phyloP scores from a whole-genome alignment of 2,329 filamentous ascomycete genomes.

The Ascochyta fabae region DNA sequence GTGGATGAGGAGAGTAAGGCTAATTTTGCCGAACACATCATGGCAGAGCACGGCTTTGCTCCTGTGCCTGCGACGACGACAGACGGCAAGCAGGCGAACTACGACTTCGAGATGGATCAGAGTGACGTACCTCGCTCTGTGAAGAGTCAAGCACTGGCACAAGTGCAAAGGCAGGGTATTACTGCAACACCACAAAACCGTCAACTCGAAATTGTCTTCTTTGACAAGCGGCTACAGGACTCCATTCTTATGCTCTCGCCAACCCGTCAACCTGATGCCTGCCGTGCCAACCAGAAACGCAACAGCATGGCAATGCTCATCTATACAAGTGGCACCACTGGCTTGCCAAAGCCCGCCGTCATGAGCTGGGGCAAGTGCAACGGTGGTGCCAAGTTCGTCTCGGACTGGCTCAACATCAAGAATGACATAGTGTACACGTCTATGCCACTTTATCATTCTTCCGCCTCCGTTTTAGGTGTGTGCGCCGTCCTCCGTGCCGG shows the following conservation, averaged over 20 bases:
- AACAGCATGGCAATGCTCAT: slow-evolving; percentile 47
- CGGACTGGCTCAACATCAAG: slow-evolving; percentile 35
- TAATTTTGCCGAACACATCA: slow-evolving; percentile 36
- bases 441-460: slow-evolving; percentile 49
- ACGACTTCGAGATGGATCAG: slow-evolving; percentile 33
- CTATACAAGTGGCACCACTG: slow-evolving; percentile 49
- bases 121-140: slow-evolving; percentile 24
- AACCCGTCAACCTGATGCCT: slow-evolving; percentile 38
- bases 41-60: slow-evolving; percentile 41
- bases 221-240: slow-evolving; percentile 35
- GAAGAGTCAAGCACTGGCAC: slow-evolving; percentile 27
- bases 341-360: slow-evolving; percentile 46
- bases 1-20: slow-evolving; percentile 60
- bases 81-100: slow-evolving; percentile 25
- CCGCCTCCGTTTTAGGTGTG: slow-evolving; percentile 40
- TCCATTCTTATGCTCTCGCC: slow-evolving; percentile 38
- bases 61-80: slow-evolving; percentile 5
- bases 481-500: slow-evolving; percentile 37
- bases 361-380: slow-evolving; percentile 38
- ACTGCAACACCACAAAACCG: slow-evolving; percentile 21
- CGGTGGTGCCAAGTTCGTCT: slow-evolving; percentile 25
- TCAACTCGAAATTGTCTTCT: slow-evolving; percentile 41
- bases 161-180: slow-evolving; percentile 13
- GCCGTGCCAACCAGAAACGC: slow-evolving; percentile 31
- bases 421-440: slow-evolving; percentile 46